phyloP scores from a whole-genome alignment of 164 flowering plant genomes.

The Aristolochia contorta region DNA sequence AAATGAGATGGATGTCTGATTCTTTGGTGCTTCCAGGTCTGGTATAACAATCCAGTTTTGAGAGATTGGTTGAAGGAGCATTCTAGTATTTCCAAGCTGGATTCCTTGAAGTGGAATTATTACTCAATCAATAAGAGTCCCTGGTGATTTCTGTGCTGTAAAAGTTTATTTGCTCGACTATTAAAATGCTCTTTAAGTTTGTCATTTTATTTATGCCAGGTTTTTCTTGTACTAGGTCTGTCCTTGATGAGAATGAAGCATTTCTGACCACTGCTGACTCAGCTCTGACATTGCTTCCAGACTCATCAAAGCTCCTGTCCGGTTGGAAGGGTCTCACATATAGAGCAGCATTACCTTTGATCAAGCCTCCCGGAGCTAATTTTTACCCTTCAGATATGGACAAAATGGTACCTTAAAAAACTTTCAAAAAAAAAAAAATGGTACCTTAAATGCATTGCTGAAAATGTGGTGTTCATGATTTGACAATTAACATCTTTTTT shows the following conservation, averaged over 20 bases:
- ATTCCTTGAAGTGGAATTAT: conserved; percentile 70
- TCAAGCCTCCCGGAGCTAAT: conserved; percentile 83
- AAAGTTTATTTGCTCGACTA: neutral
- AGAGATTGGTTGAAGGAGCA: conserved; percentile 75
- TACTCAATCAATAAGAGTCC: conserved; percentile 77
- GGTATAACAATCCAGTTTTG: conserved; percentile 72
- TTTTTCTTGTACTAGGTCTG: conserved; percentile 50
- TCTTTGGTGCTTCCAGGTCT: conserved; percentile 37
- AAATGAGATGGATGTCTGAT: neutral
- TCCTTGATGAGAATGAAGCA: conserved; percentile 81
- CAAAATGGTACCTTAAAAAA: conserved; percentile 47
- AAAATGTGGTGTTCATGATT: no score
- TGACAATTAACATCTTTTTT: no score
- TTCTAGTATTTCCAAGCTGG: conserved; percentile 45
- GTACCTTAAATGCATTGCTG: conserved; percentile 28
- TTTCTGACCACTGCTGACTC: conserved; percentile 95
- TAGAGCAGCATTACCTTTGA: conserved; percentile 69
- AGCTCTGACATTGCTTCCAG: conserved; percentile 53
- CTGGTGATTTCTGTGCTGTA: conserved; percentile 34
- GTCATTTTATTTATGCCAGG: neutral
- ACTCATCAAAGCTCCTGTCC: conserved; percentile 49
- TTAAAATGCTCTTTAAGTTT: neutral
- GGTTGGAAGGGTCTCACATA: conserved; percentile 93
- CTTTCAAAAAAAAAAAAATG: no score
- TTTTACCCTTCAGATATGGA: conserved; percentile 97